Conservation (phyloP, 108 stramenopile species). For the Nannochloropsis salina region DNA sequence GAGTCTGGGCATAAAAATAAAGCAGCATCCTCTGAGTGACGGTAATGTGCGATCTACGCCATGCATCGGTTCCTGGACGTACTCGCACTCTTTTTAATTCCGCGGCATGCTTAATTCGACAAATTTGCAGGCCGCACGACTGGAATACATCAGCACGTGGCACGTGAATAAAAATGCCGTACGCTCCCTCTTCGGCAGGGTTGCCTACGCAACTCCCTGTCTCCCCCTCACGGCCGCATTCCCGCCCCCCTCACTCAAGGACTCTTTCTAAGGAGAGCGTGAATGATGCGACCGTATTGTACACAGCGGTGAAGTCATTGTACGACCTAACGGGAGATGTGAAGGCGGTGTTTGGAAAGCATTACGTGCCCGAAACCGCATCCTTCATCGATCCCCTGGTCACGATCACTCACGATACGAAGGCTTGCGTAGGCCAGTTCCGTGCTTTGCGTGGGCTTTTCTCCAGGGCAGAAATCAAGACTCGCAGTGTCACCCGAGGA, state of each 20-base stretch:
- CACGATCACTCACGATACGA: neutral
- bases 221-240: neutral
- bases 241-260: neutral
- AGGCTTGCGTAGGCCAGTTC: neutral
- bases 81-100: too few relatives aligned
- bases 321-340: neutral
- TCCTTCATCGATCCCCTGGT: slow-evolving; percentile 5
- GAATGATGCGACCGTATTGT: neutral
- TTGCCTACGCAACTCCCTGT: neutral
- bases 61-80: too few relatives aligned
- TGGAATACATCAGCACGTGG: too few relatives aligned
- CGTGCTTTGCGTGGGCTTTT: slow-evolving; percentile 11
- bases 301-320: neutral
- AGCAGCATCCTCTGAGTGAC: too few relatives aligned
- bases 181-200: too few relatives aligned
- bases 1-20: too few relatives aligned
- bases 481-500: neutral
- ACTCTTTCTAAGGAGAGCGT: neutral
- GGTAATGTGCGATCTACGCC: too few relatives aligned
- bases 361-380: neutral
- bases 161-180: too few relatives aligned
- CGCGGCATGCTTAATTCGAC: too few relatives aligned
- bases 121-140: too few relatives aligned
- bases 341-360: neutral
- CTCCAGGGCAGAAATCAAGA: slow-evolving; percentile 6